These are phyloP conservation scores for Polyplosphaeria fusca DNA, from an alignment of 495 filamentous ascomycete genomes.

Conservation along the genomic window DNA sequence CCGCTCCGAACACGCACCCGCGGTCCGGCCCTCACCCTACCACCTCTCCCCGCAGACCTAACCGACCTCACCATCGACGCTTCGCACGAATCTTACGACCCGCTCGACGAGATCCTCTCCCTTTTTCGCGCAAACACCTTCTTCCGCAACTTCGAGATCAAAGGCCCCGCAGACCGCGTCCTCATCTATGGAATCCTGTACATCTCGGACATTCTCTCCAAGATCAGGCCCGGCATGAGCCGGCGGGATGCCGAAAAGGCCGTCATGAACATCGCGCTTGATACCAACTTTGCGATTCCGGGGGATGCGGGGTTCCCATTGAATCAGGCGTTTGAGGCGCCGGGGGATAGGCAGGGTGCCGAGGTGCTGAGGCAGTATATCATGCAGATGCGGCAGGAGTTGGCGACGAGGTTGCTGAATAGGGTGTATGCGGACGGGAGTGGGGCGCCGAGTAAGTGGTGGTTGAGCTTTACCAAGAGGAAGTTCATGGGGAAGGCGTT, in stretches of 20 bases:
- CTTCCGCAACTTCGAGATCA: slow-evolving; percentile 99
- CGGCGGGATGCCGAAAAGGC: slow-evolving; percentile 50
- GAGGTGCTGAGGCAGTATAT: slow-evolving; percentile 85
- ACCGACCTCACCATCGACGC: slow-evolving; percentile 73
- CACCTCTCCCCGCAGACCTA: slow-evolving; percentile 64
- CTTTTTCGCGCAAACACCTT: slow-evolving; percentile 97
- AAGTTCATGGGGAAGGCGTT: slow-evolving; percentile 93
- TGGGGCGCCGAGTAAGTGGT: slow-evolving; percentile 89
- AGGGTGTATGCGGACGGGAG: slow-evolving; percentile 80
- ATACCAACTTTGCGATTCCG: slow-evolving; percentile 85
- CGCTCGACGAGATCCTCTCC: slow-evolving; percentile 85
- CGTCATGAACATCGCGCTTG: slow-evolving; percentile 69
- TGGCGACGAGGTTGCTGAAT: slow-evolving; percentile 73
- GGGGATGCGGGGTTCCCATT: slow-evolving; percentile 92
- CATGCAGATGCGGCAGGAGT: slow-evolving; percentile 86
- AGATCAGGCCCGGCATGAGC: slow-evolving; percentile 71
- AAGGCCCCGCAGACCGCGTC: slow-evolving; percentile 89
- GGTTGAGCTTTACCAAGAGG: slow-evolving; percentile 96
- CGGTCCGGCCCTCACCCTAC: slow-evolving; percentile 83
- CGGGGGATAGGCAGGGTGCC: slow-evolving; percentile 79
- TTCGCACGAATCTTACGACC: slow-evolving; percentile 86
- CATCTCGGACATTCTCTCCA: slow-evolving; percentile 79
- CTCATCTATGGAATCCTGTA: slow-evolving; percentile 96
- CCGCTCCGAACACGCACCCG: slow-evolving; percentile 90
- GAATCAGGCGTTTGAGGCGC: slow-evolving; percentile 81